Base-by-base conservation (phyloP, 371 early-diverging fungal genomes). In the Funneliformis caledonium region DNA sequence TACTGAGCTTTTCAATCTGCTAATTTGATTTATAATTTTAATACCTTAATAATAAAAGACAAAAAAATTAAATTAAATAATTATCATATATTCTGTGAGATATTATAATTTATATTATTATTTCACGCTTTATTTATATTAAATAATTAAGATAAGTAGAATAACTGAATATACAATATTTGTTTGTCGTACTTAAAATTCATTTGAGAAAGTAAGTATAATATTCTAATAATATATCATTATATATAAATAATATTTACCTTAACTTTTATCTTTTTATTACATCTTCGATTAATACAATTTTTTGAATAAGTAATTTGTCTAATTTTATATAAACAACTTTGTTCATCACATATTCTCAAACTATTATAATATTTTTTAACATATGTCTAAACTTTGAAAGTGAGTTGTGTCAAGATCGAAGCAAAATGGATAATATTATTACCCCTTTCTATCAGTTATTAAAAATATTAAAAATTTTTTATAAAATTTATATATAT, bases 311-410 rank as follows among this genome's bases (percentile, higher is more conserved):
- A 96, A 74, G 91, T 89, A 76, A 94, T 83, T 82, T 87, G 85
- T 19, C 92, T 87, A 16, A 96, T 93, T 31, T 89, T 83, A 42
- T 87, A 85, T 22, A 80, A 82, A 83, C 96, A 96, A 10, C 88
- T 84, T 26, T 86, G 84, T 77, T 96, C 96, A 82, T 96, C 95
- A 84, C 97, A 97, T 19, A 92, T 83, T 26, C 92, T 82, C 90
- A 90, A 92, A 33, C 90, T 88, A 60, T 90, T 83, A 84, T 95
- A 92, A 85, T 94, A 98, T 56, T 83, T 85, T 62, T 87, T 84
- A 50, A 98, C 90, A 72, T 91, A 88, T 0, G 76, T 52, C 60
- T 96, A 90, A 62, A 97, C 93, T 9, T 86, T 86, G 6, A 83
- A 56, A 6, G 84, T 82, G n/a, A 97, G 81, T 80, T 96, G 97